These are phyloP conservation scores for Hemileccinum rubropunctum DNA, from an alignment of 768 basidiomycete species.

Conservation along the genomic window DNA sequence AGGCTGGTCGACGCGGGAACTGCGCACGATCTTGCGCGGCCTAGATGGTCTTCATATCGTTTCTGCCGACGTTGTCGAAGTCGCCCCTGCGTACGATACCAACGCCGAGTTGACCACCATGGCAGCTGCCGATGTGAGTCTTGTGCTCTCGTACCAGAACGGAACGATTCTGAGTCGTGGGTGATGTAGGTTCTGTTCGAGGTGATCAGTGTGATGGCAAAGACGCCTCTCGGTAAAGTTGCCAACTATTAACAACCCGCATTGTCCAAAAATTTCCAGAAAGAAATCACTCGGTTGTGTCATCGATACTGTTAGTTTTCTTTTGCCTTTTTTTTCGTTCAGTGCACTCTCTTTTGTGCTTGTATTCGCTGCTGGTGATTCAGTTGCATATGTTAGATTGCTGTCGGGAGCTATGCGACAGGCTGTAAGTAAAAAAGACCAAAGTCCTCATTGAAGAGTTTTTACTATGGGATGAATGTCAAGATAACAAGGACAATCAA, in stretches of 20 bases:
- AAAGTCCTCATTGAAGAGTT: too few relatives aligned
- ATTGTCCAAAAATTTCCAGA: neutral
- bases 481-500: neutral
- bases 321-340: neutral
- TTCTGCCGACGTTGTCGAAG: slow-evolving; percentile 82
- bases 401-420: neutral
- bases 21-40: slow-evolving; percentile 73
- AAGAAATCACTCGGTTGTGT: neutral
- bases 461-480: too few relatives aligned
- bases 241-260: slow-evolving; percentile 18
- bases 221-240: slow-evolving; percentile 70
- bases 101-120: slow-evolving; percentile 63
- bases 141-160: too few relatives aligned
- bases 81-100: slow-evolving; percentile 77
- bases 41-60: slow-evolving; percentile 74
- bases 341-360: neutral
- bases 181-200: slow-evolving; percentile 64
- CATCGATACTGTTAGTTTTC: neutral
- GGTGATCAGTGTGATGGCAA: slow-evolving; percentile 75
- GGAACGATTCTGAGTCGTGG: slow-evolving; percentile 6
- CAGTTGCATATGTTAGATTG: neutral
- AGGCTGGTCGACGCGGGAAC: slow-evolving; percentile 77
- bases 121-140: slow-evolving; percentile 58
- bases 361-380: too few relatives aligned
- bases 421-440: too few relatives aligned